A percentile compares a stretch with the other conserved stretches of the same genome.
Conservation (phyloP, 1,284 basidiomycete species). For the Abortiporus biennis region DNA sequence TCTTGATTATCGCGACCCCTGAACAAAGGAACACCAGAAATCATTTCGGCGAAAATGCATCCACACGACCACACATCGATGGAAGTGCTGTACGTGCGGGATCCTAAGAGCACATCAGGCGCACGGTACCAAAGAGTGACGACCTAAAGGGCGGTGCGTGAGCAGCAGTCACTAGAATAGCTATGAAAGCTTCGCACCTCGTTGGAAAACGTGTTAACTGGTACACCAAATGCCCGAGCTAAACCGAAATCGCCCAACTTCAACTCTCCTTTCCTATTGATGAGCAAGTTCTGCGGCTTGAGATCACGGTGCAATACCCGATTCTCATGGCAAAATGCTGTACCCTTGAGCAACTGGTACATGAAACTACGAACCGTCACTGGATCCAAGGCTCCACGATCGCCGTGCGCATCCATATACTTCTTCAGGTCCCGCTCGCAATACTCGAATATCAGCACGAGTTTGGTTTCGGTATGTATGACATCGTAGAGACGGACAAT, state of each 20-base stretch:
- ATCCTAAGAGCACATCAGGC: constrained; percentile 95
- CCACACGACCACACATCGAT: constrained; percentile 99
- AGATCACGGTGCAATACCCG: constrained; percentile 96
- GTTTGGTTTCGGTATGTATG: constrained; percentile 96
- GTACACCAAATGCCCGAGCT: constrained; percentile 92
- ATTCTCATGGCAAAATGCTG: constrained; percentile 98
- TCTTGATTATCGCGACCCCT: constrained; percentile 97
- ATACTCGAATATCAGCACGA: constrained; percentile 98
- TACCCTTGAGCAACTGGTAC: constrained; percentile 96
- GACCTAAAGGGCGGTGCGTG: constrained; percentile 50
- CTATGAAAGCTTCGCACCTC: constrained; percentile 52
- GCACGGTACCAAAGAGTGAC: constrained; percentile 99
- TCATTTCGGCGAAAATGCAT: constrained; percentile 99
- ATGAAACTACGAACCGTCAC: constrained; percentile 94
- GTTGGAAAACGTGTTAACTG: constrained; percentile 94
- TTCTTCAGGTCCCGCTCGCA: constrained; percentile 99
- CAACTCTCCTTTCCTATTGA: constrained; percentile 95
- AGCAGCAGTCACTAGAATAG: no score
- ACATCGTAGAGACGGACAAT: constrained; percentile 97
- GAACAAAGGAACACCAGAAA: constrained; percentile 95
- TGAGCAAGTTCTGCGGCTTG: constrained; percentile 96
- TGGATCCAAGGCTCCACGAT: constrained; percentile 91
- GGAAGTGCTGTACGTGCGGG: constrained; percentile 95
- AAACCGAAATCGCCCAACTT: constrained; percentile 97
- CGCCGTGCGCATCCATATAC: constrained; percentile 99